Percentiles rank a stretch among this genome's conserved stretches.
Conservation (phyloP, 116 monocot genomes). For the Phalaenopsis hybrid region DNA sequence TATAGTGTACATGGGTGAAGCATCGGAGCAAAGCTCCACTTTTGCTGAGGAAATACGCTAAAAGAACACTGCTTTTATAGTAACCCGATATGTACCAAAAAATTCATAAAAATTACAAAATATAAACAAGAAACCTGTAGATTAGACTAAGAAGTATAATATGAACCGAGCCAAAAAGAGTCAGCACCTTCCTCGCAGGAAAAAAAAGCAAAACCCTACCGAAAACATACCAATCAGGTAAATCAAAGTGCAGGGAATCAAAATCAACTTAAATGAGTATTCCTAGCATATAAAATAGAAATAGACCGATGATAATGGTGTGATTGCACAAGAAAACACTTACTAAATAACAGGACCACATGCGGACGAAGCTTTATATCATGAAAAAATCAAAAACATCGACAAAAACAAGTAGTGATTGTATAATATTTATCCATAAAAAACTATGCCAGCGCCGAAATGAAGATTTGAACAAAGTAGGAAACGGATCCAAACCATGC, state of each 20-base stretch:
- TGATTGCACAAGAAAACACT: no score
- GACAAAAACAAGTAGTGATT: not conserved
- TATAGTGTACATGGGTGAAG: no score
- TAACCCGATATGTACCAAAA: not conserved
- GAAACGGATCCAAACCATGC: not conserved
- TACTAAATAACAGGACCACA: no score
- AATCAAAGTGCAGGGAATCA: not conserved
- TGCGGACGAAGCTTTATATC: no score
- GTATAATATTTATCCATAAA: not conserved
- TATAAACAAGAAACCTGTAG: not conserved
- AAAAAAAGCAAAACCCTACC: not conserved
- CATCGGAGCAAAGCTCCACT: no score
- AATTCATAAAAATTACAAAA: not conserved
- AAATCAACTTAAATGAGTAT: no score
- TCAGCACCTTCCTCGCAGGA: no score
- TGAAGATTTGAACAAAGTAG: not conserved
- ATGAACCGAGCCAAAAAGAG: not conserved
- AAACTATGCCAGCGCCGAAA: not conserved
- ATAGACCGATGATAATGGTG: no score
- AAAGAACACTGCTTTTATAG: not conserved
- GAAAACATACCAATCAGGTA: not conserved
- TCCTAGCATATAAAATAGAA: no score
- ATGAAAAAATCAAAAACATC: not conserved
- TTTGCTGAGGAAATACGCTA: not conserved
- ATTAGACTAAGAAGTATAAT: not conserved